These are phyloP conservation scores for Penicillium bialowiezense DNA, from an alignment of 495 filamentous ascomycete genomes.

Conservation along the genomic window DNA sequence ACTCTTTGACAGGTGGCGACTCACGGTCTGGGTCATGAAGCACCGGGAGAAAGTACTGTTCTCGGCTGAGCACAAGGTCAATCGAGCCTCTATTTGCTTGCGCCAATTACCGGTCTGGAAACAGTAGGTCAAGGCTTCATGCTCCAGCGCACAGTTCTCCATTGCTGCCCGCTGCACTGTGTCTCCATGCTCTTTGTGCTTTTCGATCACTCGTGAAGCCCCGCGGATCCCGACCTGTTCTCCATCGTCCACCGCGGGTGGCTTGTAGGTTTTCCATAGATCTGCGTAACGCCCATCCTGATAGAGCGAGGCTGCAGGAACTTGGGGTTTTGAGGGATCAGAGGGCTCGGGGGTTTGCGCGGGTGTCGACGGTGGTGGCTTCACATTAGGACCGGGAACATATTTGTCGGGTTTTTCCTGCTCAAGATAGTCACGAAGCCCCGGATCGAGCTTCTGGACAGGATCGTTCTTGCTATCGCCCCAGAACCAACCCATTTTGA, in stretches of 20 bases:
- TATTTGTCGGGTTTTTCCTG: constrained; percentile 79
- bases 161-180: constrained; percentile 77
- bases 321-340: constrained; percentile 41
- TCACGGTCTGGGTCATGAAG: constrained; percentile 75
- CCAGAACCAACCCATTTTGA: constrained; percentile 69
- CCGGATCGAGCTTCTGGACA: constrained; percentile 77
- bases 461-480: constrained; percentile 59
- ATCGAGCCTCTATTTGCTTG: constrained; percentile 43
- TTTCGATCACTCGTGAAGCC: constrained; percentile 73
- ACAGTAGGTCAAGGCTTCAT: constrained; percentile 71
- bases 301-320: constrained; percentile 58
- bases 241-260: constrained; percentile 58
- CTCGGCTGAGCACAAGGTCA: constrained; percentile 74
- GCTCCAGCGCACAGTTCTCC: constrained; percentile 90
- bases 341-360: constrained; percentile 16
- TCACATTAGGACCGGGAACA: constrained; percentile 38
- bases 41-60: constrained; percentile 72
- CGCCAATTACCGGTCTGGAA: constrained; percentile 61
- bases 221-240: constrained; percentile 44
- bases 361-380: constrained; percentile 19
- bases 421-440: constrained; percentile 78
- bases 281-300: constrained; percentile 89
- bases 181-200: constrained; percentile 76
- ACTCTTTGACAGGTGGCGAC: constrained; percentile 20
- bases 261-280: constrained; percentile 85